phyloP scores from a whole-genome alignment of 1,284 basidiomycete species.

The Ganoderma resinaceum region DNA sequence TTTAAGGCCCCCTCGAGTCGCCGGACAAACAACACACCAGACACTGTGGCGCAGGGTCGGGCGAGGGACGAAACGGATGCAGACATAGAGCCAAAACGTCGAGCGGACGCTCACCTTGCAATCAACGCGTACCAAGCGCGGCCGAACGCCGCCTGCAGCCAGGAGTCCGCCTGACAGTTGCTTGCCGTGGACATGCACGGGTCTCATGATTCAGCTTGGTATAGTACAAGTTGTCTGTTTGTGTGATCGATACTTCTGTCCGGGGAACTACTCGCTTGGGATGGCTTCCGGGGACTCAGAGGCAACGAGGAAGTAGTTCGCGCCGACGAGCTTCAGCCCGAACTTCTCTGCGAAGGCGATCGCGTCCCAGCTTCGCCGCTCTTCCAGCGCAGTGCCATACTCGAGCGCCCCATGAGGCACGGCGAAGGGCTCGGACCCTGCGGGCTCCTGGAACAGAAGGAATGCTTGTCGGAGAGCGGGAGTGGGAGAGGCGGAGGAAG shows the following conservation, averaged over 20 bases:
- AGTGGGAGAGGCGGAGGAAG: not conserved
- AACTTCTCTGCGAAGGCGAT: conserved; percentile 58
- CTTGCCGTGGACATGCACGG: too few species aligned
- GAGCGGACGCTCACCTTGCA: too few species aligned
- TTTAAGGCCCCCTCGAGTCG: too few species aligned
- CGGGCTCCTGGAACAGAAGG: conserved; percentile 67
- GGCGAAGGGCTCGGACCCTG: conserved; percentile 41
- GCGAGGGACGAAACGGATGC: too few species aligned
- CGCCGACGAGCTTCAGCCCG: conserved; percentile 64
- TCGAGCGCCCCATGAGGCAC: conserved; percentile 57
- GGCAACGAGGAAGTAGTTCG: conserved; percentile 54
- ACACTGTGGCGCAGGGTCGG: too few species aligned
- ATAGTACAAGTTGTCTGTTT: not conserved
- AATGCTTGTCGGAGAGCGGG: conserved; percentile 48
- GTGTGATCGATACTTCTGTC: not conserved
- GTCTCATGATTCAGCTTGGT: too few species aligned
- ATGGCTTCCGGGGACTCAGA: conserved; percentile 22
- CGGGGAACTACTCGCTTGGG: not conserved
- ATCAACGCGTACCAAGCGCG: too few species aligned
- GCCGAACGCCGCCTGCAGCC: too few species aligned
- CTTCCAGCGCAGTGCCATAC: conserved; percentile 50
- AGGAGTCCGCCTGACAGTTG: too few species aligned
- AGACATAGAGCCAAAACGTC: too few species aligned
- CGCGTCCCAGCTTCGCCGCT: conserved; percentile 62
- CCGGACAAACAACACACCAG: too few species aligned